Percentiles rank a stretch among this genome's conserved stretches.
These are phyloP conservation scores for Suillus weaverae DNA, from an alignment of 768 basidiomycete genomes.

Conservation along the genomic window DNA sequence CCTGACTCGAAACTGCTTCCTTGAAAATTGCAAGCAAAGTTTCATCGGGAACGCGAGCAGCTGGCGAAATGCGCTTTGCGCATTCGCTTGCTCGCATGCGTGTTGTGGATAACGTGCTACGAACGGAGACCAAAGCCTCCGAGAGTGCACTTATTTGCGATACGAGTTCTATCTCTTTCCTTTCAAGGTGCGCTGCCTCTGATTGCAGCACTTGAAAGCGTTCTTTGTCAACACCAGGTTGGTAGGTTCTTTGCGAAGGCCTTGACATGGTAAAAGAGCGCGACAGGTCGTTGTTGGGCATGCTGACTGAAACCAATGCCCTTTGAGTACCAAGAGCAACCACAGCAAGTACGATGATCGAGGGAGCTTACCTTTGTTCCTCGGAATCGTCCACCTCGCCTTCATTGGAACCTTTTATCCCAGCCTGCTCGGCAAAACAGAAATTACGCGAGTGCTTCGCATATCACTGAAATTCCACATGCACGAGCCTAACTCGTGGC, in stretches of 20 bases:
- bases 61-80: slow-evolving; percentile 28
- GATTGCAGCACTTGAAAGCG: neutral
- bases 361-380: slow-evolving; percentile 1
- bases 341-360: neutral
- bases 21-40: slow-evolving; percentile 32
- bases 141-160: neutral
- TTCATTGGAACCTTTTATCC: slow-evolving; percentile 1
- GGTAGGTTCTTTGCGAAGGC: neutral
- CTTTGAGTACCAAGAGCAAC: neutral
- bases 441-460: neutral
- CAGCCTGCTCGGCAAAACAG: neutral
- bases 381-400: neutral
- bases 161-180: neutral
- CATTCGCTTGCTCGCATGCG: slow-evolving; percentile 30
- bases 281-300: neutral
- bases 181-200: neutral
- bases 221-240: neutral
- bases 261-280: neutral
- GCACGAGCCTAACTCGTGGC: neutral
- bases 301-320: neutral
- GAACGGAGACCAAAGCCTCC: neutral
- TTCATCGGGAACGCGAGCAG: slow-evolving; percentile 32
- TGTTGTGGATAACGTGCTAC: slow-evolving; percentile 13
- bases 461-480: neutral
- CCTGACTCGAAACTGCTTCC: slow-evolving; percentile 28